These are phyloP conservation scores for Ambrosiella cleistominuta DNA, from an alignment of 2,329 filamentous ascomycete species.

Conservation along the genomic window DNA sequence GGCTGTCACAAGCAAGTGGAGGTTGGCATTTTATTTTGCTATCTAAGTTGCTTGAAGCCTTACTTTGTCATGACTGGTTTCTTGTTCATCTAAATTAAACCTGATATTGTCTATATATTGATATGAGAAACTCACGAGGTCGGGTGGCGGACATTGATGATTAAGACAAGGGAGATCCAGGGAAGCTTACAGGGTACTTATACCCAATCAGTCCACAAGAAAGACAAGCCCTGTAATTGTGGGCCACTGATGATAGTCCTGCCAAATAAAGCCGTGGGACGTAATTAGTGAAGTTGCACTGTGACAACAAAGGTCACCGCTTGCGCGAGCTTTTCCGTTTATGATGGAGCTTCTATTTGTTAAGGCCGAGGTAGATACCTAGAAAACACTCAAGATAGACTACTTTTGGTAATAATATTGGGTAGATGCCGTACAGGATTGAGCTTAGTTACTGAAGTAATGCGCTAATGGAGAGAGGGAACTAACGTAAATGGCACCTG, in stretches of 20 bases:
- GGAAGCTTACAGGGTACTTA: neutral
- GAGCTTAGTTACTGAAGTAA: neutral
- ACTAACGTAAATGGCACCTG: neutral
- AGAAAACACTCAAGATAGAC: too few species aligned
- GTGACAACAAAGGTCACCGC: too few species aligned
- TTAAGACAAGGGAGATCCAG: neutral
- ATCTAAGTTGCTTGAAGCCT: too few species aligned
- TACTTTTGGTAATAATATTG: neutral
- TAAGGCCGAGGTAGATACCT: neutral
- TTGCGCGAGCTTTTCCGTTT: too few species aligned
- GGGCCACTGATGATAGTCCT: too few species aligned
- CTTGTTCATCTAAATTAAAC: neutral
- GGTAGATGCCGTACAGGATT: neutral
- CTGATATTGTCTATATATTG: neutral
- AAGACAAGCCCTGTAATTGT: neutral
- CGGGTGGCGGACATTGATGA: neutral
- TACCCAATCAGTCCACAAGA: neutral
- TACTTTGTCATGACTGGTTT: too few species aligned
- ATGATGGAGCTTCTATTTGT: neutral
- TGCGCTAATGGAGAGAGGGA: neutral
- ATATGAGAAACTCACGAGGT: neutral
- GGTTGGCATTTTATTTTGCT: too few species aligned
- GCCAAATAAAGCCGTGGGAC: too few species aligned
- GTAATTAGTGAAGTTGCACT: too few species aligned
- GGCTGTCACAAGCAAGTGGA: too few species aligned